These are phyloP conservation scores for Candida awuae DNA, from an alignment of 805 yeast species.

Conservation along the genomic window DNA sequence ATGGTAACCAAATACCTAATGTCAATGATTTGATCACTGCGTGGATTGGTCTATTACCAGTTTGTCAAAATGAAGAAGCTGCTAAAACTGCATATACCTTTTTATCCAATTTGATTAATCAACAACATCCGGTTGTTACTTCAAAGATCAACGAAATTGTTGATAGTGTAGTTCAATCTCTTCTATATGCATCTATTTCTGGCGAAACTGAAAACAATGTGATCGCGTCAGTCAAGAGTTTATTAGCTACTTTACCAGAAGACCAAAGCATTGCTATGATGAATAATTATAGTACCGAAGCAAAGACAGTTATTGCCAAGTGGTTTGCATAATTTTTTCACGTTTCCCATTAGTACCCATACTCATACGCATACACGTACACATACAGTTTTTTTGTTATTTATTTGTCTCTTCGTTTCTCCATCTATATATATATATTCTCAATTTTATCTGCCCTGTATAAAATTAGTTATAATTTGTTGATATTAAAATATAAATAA, in stretches of 20 bases:
- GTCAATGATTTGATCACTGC: constrained; percentile 53
- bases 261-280: constrained; percentile 58
- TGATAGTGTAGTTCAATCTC: constrained; percentile 65
- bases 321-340: constrained; percentile 22
- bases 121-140: constrained; percentile 49
- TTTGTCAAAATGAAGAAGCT: constrained; percentile 77
- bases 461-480: too few relatives aligned
- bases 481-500: background rate
- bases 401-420: too few relatives aligned
- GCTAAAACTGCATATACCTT: constrained; percentile 79
- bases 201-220: constrained; percentile 67
- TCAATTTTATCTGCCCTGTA: too few relatives aligned
- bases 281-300: constrained; percentile 53
- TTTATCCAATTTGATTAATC: constrained; percentile 61
- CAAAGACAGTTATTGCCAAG: constrained; percentile 42
- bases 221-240: constrained; percentile 52
- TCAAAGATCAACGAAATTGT: constrained; percentile 52
- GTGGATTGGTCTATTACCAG: constrained; percentile 81
- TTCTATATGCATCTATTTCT: constrained; percentile 54
- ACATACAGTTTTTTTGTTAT: too few relatives aligned
- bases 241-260: constrained; percentile 60
- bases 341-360: too few relatives aligned
- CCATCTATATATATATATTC: background rate
- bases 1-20: constrained; percentile 51
- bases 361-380: too few relatives aligned